Evolutionary conservation across 2,329 filamentous ascomycete genomes (phyloP), one percentile per base, ranked within the genome.

Genomic region (Hawksworthiomyces lignivorus): DNA sequence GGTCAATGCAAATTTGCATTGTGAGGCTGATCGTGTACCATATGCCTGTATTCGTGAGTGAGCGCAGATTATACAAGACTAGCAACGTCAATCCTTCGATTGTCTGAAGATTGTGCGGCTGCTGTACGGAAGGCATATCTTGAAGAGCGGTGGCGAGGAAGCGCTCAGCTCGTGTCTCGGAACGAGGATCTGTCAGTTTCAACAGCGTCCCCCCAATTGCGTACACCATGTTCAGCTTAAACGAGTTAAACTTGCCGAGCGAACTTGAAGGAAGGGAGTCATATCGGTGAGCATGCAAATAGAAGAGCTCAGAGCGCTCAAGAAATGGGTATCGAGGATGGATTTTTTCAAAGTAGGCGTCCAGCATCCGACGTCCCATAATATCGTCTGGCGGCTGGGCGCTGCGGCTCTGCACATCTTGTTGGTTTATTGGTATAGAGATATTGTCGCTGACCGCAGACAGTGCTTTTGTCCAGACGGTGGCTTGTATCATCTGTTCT

Each of bases 1-100:
- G 57, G 45, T 73, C 70, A 34, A 73, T 69, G 40, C 66, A 68
- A 5, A 67, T 73, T 30, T 69, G 64, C 66, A 73, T 73, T 3
- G 70, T 69, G 19, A 73, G 59, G 9, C 70, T 69, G 29, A 72
- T 68, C 62, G 73, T 68, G 49, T 73, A 73, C 70, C 70, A 74
- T 36, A 73, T 61, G 7, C 68, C 70, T 46, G 69, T 66, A 27
- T 66, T 69, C 1, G 69, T 69, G 8, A 65, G 62, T 1, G 66
- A 69, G 5, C 70, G 62, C 4, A 74, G 57, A 48, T 72, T 69
- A 48, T 72, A 73, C 3, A 73, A 55, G 5, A 73, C 68, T 5
- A 72, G 54, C 9, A 74, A 57, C 0, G 68, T 60, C 63, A 73
- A 72, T 6, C 69, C 69, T 47, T 72, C 68, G 17, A 73, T 65